Base-by-base conservation (phyloP, 2,329 filamentous ascomycete species). In the Chrysosphaeria jannelii region DNA sequence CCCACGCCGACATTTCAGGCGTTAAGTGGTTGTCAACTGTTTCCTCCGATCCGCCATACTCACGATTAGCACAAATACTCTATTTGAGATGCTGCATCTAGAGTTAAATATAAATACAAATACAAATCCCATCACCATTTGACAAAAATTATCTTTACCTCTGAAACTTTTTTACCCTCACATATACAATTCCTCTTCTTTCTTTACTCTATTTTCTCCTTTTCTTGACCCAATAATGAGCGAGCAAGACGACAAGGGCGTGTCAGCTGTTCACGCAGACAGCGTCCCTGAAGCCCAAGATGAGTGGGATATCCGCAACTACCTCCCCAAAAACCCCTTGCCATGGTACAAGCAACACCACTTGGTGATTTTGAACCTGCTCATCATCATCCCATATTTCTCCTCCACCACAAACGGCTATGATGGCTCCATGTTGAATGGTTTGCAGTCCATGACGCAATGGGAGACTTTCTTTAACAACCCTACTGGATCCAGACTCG, bases 371-470 rank as follows among this genome's bases (percentile, higher is more conserved):
- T 40, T 44, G 21, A 43, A 44, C 25, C 12, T 36, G 2, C 24
- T 42, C 13, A 33, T 44, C 9, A 26, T 44, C 2, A 34, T 37
- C 16, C 36, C 36, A 5, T 29, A 44, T 0, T 28, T 44, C 13
- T 39, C 39, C 0, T 38, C 40, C 22, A 37, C 35, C 0, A 35
- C 41, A 0, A 35, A 35, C 0, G 42, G 42, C 0, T 44, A 41
- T 24, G 41, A 44, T 14, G 31, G 29, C 3, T 36, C 33, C 10
- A 40, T 41, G 36, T 29, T 42, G 3, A 43, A 43, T 21, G 39
- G 39, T 14, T 34, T 40, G 18, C 40, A 43, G 16, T 36, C 39
- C 0, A 29, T 43, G 3, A 34, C 34, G 0, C 33, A 40, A 18
- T 42, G 39, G 39, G 30, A 35, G 11, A 20, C 30, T 4, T 39